These are phyloP conservation scores for Xylaria hypoxylon DNA, from an alignment of 2,329 filamentous ascomycete genomes.

Conservation along the genomic window DNA sequence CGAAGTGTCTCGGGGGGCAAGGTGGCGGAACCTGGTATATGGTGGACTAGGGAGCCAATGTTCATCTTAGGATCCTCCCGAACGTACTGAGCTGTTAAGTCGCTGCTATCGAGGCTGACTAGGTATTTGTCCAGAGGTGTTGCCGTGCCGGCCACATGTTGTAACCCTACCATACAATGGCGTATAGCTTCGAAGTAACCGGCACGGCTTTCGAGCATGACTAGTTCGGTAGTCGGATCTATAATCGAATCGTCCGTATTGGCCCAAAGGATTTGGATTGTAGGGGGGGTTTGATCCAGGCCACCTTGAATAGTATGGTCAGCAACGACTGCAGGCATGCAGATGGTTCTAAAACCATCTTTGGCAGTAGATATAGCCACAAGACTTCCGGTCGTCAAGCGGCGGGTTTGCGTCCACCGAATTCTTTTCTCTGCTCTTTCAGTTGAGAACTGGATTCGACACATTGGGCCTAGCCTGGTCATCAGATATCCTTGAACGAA, in stretches of 20 bases:
- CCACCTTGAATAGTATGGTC: conserved; percentile 71
- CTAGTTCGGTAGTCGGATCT: conserved; percentile 74
- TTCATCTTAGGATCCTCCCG: conserved; percentile 50
- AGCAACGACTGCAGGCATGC: conserved; percentile 78
- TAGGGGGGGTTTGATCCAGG: conserved; percentile 73
- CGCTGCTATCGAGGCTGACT: conserved; percentile 57
- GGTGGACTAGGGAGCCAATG: conserved; percentile 50
- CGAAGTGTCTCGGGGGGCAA: conserved; percentile 32
- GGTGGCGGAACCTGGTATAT: conserved; percentile 41
- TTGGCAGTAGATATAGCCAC: conserved; percentile 63
- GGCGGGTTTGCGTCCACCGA: conserved; percentile 68
- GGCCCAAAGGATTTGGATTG: conserved; percentile 81
- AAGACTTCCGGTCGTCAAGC: conserved; percentile 64
- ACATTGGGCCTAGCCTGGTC: conserved; percentile 70
- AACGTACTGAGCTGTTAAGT: conserved; percentile 51
- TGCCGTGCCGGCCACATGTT: conserved; percentile 62
- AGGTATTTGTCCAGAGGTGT: conserved; percentile 74
- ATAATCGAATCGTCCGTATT: conserved; percentile 68
- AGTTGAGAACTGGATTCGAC: conserved; percentile 77
- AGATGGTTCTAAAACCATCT: conserved; percentile 73
- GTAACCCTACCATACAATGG: conserved; percentile 78
- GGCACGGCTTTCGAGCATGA: conserved; percentile 81
- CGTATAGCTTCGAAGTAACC: conserved; percentile 83
- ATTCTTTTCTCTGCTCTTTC: conserved; percentile 73
- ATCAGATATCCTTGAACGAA: conserved; percentile 74